Evolutionary conservation across 495 filamentous ascomycete species (phyloP).

Genomic region (Xylaria sp.): DNA sequence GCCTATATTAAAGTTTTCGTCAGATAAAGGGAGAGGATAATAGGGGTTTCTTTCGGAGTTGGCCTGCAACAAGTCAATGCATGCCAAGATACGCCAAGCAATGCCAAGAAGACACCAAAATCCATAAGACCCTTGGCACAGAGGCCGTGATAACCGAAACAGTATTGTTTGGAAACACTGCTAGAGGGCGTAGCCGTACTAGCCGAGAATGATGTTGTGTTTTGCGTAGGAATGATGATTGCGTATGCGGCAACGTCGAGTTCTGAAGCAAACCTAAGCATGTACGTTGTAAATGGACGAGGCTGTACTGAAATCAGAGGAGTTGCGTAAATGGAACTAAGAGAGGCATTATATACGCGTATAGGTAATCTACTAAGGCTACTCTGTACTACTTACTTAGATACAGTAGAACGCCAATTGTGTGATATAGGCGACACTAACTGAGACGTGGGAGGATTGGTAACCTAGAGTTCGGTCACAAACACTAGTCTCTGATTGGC

Average conservation of each 20-base stretch:
- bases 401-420: background rate
- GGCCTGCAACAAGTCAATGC: background rate
- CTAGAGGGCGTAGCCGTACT: background rate
- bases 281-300: background rate
- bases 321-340: background rate
- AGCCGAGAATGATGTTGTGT: background rate
- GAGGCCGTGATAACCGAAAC: constrained; percentile 26
- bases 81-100: constrained; percentile 17
- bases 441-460: background rate
- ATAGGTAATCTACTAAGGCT: too few relatives aligned
- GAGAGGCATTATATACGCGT: background rate
- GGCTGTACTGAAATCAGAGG: background rate
- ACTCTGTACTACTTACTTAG: too few relatives aligned
- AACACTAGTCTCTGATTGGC: background rate
- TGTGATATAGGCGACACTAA: background rate
- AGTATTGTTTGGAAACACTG: background rate
- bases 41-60: constrained; percentile 1
- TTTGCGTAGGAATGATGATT: background rate
- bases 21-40: background rate
- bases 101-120: constrained; percentile 18
- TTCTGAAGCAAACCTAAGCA: background rate
- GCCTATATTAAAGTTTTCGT: background rate
- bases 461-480: background rate
- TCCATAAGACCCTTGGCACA: constrained; percentile 5
- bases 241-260: background rate